Percentiles rank a stretch among this genome's conserved stretches.
phyloP scores from a whole-genome alignment of 2,329 filamentous ascomycete genomes.

The Curvularia verruculosa region DNA sequence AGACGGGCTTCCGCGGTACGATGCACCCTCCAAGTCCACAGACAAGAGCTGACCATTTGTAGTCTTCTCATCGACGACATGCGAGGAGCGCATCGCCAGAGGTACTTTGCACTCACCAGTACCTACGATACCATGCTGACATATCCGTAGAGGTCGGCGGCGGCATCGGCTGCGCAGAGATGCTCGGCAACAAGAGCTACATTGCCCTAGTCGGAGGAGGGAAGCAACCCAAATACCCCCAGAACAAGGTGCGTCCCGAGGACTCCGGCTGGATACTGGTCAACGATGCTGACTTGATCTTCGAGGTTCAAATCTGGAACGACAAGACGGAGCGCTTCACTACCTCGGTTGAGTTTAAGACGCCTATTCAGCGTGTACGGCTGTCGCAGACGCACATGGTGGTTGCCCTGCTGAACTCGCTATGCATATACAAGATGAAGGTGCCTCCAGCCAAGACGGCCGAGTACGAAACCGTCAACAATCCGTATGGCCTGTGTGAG shows the following conservation, averaged over 20 bases:
- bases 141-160: constrained; percentile 54
- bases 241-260: constrained; percentile 71
- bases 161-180: constrained; percentile 80
- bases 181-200: constrained; percentile 87
- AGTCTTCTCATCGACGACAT: constrained; percentile 43
- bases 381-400: constrained; percentile 78
- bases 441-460: constrained; percentile 72
- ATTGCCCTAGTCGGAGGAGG: constrained; percentile 90
- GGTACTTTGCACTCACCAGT: constrained; percentile 21
- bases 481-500: constrained; percentile 79
- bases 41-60: constrained; percentile 19
- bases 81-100: constrained; percentile 40
- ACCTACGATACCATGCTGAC: constrained; percentile 20
- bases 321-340: constrained; percentile 77
- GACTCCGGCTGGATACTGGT: constrained; percentile 36
- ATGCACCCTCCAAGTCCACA: not conserved
- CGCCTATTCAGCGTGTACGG: constrained; percentile 79
- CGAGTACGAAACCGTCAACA: constrained; percentile 84
- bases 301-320: constrained; percentile 85
- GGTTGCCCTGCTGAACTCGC: constrained; percentile 79
- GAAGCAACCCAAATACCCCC: constrained; percentile 80
- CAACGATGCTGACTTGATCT: constrained; percentile 35
- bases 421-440: constrained; percentile 80
- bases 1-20: constrained; percentile 84
- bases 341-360: constrained; percentile 78